Conservation (phyloP, 176 grass and related monocot genomes). For the Musa beccarii region DNA sequence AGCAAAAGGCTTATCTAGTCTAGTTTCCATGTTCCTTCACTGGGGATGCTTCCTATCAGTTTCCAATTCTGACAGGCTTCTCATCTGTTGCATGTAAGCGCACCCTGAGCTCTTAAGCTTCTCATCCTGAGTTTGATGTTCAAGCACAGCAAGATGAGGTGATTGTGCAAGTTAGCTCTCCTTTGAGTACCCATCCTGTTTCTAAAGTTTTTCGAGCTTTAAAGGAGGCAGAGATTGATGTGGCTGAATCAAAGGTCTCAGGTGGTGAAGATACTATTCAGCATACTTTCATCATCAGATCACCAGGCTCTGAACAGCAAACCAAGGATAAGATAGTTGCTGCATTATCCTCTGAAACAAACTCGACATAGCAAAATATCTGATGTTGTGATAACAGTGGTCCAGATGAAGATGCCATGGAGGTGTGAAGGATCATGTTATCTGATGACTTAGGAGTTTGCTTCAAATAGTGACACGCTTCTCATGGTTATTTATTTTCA, state of each 20-base stretch:
- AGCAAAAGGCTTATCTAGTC: no score
- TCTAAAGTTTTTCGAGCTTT: slow-evolving; percentile 66
- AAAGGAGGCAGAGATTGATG: slow-evolving; percentile 54
- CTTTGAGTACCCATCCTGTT: slow-evolving; percentile 54
- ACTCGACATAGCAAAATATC: background rate
- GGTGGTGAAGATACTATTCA: slow-evolving; percentile 1
- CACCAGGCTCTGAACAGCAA: slow-evolving; percentile 64
- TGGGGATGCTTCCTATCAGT: no score
- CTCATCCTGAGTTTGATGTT: slow-evolving; percentile 63
- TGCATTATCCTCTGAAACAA: slow-evolving; percentile 48
- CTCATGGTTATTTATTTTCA: no score
- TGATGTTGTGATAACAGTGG: background rate
- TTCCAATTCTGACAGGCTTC: no score
- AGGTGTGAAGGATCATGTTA: background rate
- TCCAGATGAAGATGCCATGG: background rate
- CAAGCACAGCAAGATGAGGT: slow-evolving; percentile 64
- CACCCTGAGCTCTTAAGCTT: no score
- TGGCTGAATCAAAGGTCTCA: slow-evolving; percentile 56
- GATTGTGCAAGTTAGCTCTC: slow-evolving; percentile 62
- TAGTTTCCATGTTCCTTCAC: no score
- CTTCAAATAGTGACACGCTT: background rate
- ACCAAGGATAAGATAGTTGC: slow-evolving; percentile 73
- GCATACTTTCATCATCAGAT: slow-evolving; percentile 75
- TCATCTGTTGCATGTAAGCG: no score
- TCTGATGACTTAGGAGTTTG: background rate